phyloP scores from a whole-genome alignment of 2,329 filamentous ascomycete species.

The Cercospora beticola region DNA sequence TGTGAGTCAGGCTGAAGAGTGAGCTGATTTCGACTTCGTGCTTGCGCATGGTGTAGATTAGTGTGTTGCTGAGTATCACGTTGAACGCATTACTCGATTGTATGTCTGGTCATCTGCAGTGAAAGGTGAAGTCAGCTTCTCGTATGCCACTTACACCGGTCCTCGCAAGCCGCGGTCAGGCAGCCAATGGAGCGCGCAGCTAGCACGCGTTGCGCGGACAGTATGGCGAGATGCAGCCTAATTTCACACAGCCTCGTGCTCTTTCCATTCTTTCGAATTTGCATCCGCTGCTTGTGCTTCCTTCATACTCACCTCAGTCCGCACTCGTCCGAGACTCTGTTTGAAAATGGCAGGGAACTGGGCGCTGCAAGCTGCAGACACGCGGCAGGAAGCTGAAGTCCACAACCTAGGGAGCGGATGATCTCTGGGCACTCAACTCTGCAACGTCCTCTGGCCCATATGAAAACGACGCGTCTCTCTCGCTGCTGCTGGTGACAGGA shows the following conservation, averaged over 20 bases:
- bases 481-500: neutral
- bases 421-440: neutral
- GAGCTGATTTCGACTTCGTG: conserved; percentile 63
- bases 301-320: neutral
- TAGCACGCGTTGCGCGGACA: neutral
- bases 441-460: neutral
- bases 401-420: neutral
- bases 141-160: neutral
- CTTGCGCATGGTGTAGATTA: conserved; percentile 33
- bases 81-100: neutral
- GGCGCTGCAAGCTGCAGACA: neutral
- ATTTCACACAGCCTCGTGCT: neutral
- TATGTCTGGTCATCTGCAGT: neutral
- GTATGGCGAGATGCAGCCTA: neutral
- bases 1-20: conserved; percentile 61
- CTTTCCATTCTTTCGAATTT: neutral
- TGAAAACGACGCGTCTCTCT: neutral
- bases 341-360: neutral
- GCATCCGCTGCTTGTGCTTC: neutral
- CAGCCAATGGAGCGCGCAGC: neutral
- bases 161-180: neutral
- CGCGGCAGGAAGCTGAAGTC: neutral
- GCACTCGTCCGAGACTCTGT: neutral
- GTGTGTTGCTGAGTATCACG: neutral
- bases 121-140: neutral